These are phyloP conservation scores for Garcia nutans DNA, from an alignment of 345 rosid species.

Conservation along the genomic window DNA sequence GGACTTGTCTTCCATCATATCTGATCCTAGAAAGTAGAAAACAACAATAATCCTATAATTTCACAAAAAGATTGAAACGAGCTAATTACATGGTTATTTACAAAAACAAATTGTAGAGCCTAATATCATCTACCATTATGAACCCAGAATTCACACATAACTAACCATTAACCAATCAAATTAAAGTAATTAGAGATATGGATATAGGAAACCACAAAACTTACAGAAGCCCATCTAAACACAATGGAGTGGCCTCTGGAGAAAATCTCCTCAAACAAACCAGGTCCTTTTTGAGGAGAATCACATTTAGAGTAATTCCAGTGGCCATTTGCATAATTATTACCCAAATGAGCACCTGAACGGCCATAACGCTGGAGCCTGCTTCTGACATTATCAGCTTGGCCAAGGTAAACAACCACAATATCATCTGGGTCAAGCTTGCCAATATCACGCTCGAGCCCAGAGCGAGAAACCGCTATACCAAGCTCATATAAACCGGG, in stretches of 20 bases:
- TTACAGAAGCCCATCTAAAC: slow-evolving; percentile 83
- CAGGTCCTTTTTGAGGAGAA: slow-evolving; percentile 20
- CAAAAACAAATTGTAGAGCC: background rate
- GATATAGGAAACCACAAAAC: slow-evolving; percentile 5
- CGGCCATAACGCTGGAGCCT: slow-evolving; percentile 83
- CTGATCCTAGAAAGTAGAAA: slow-evolving; percentile 6
- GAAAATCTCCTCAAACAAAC: slow-evolving; percentile 58
- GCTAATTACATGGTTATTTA: background rate
- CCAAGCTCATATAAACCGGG: slow-evolving; percentile 89
- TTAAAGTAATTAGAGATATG: too few species aligned
- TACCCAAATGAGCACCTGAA: slow-evolving; percentile 72
- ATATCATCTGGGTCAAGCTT: slow-evolving; percentile 47
- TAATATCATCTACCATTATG: background rate
- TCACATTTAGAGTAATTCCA: slow-evolving; percentile 15
- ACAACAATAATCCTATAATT: background rate
- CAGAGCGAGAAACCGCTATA: slow-evolving; percentile 25
- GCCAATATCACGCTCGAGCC: slow-evolving; percentile 29
- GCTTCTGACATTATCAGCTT: slow-evolving; percentile 76
- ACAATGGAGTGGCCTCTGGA: slow-evolving; percentile 46
- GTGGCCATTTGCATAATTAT: slow-evolving; percentile 15
- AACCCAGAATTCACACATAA: background rate
- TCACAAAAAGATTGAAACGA: background rate
- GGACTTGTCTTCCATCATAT: too few species aligned
- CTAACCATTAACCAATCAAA: background rate
- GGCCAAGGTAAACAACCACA: slow-evolving; percentile 71